Conservation (phyloP, 192 early-diverging fungal species). For the Entomortierella lignicola region DNA sequence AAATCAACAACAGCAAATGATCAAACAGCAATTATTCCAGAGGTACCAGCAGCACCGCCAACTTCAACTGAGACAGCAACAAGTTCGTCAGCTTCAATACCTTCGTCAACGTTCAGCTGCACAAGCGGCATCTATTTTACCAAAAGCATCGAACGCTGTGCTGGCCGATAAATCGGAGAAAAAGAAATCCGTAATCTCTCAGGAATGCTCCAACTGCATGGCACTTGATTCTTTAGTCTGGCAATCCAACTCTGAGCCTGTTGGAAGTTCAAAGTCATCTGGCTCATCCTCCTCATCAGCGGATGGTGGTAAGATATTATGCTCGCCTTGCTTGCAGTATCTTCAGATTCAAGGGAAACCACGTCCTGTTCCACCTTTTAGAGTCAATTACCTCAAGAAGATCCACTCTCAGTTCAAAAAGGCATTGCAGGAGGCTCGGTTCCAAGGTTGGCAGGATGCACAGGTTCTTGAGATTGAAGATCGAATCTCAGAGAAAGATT, state of each 20-base stretch:
- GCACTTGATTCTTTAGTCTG: constrained; percentile 17
- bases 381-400: constrained; percentile 42
- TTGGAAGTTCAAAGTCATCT: neutral
- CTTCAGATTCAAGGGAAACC: constrained; percentile 16
- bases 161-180: neutral
- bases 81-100: constrained; percentile 26
- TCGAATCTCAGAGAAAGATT: constrained; percentile 16
- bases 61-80: constrained; percentile 26
- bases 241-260: constrained; percentile 6
- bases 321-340: constrained; percentile 20
- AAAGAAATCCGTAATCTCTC: constrained; percentile 4
- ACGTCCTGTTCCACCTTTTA: constrained; percentile 31
- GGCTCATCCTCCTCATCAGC: neutral
- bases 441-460: constrained; percentile 50
- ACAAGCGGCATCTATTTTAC: neutral
- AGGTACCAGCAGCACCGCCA: constrained; percentile 46
- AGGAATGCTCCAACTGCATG: constrained; percentile 31
- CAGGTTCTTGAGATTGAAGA: constrained; percentile 43
- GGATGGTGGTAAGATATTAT: neutral
- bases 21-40: constrained; percentile 30
- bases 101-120: constrained; percentile 4
- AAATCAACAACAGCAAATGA: constrained; percentile 6
- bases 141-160: neutral
- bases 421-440: constrained; percentile 25
- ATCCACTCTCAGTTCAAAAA: constrained; percentile 41